A percentile compares a stretch with the other conserved stretches of the same genome.
Evolutionary conservation across 192 early-diverging fungal genomes (phyloP).

Genomic region (Backusella macrospora): DNA sequence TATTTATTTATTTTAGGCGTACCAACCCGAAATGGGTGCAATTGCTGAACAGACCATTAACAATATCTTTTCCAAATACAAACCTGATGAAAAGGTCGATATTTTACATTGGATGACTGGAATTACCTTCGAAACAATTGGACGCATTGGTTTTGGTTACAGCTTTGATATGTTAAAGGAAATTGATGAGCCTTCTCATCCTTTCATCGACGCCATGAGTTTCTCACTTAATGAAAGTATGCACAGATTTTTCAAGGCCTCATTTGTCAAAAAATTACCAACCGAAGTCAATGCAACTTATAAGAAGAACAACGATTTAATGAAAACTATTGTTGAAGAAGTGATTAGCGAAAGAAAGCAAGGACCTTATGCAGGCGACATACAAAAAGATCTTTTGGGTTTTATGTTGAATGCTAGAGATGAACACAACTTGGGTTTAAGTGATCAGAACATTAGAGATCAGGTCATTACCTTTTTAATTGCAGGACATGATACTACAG

Average conservation of each 20-base stretch:
- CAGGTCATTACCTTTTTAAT: conserved; percentile 67
- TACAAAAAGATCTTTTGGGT: conserved; percentile 51
- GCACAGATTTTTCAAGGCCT: conserved; percentile 33
- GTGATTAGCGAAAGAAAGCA: conserved; percentile 53
- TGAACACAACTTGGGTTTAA: conserved; percentile 37
- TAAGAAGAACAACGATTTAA: conserved; percentile 40
- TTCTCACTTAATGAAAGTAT: conserved; percentile 42
- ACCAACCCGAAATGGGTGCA: conserved; percentile 48
- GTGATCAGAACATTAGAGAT: conserved; percentile 58
- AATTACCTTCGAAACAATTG: conserved; percentile 60
- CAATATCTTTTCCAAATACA: conserved; percentile 39
- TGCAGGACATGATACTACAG: conserved; percentile 58
- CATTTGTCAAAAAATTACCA: conserved; percentile 51
- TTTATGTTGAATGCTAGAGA: conserved; percentile 60
- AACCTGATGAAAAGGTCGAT: conserved; percentile 36
- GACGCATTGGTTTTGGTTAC: conserved; percentile 57
- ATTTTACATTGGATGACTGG: conserved; percentile 57
- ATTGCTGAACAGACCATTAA: conserved; percentile 39
- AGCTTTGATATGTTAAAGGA: conserved; percentile 46
- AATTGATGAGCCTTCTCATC: conserved; percentile 22
- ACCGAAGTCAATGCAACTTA: conserved; percentile 43
- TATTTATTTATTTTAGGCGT: conserved; percentile 20
- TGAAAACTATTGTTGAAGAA: conserved; percentile 51
- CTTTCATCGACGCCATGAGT: conserved; percentile 40
- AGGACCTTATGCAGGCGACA: conserved; percentile 33